Percentiles rank a stretch among this genome's conserved stretches.
phyloP scores from a whole-genome alignment of 23 red algal genomes.

The Pyropia yezoensis region DNA sequence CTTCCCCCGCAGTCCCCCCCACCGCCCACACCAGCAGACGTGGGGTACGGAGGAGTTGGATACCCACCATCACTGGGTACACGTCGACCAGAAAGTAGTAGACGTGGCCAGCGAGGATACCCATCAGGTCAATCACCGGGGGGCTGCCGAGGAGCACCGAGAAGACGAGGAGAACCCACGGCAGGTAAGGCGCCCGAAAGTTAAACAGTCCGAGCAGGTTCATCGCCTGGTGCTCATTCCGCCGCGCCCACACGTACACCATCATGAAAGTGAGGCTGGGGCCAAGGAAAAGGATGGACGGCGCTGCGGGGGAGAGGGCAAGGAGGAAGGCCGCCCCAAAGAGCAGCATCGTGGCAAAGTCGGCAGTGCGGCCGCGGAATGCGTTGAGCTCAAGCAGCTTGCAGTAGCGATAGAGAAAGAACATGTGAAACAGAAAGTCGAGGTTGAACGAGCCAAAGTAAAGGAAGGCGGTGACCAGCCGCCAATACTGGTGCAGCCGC shows the following conservation, averaged over 20 bases:
- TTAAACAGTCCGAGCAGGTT: conserved; percentile 83
- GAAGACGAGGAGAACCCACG: conserved; percentile 91
- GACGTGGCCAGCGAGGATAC: conserved; percentile 82
- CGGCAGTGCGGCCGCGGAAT: conserved; percentile 89
- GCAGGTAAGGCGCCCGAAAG: conserved; percentile 91
- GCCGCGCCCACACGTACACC: conserved; percentile 97
- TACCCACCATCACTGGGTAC: conserved; percentile 69
- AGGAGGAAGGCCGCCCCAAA: conserved; percentile 73
- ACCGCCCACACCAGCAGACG: conserved; percentile 8
- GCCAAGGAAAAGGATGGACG: conserved; percentile 79
- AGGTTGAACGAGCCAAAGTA: conserved; percentile 87
- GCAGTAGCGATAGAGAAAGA: conserved; percentile 87
- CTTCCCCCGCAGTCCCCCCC: no score
- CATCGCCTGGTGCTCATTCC: conserved; percentile 59
- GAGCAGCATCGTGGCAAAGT: conserved; percentile 86
- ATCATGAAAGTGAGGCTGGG: conserved; percentile 93
- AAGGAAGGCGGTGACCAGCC: conserved; percentile 86
- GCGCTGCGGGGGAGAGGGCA: conserved; percentile 42
- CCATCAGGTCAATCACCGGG: conserved; percentile 73
- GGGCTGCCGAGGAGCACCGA: conserved; percentile 73
- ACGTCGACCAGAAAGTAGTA: conserved; percentile 95
- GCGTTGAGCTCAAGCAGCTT: conserved; percentile 89
- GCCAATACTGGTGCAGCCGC: conserved; percentile 65
- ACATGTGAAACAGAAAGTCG: conserved; percentile 99
- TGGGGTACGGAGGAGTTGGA: conserved; percentile 53